Conservation (phyloP, 176 grass and related monocot species). For the Zoysia japonica region DNA sequence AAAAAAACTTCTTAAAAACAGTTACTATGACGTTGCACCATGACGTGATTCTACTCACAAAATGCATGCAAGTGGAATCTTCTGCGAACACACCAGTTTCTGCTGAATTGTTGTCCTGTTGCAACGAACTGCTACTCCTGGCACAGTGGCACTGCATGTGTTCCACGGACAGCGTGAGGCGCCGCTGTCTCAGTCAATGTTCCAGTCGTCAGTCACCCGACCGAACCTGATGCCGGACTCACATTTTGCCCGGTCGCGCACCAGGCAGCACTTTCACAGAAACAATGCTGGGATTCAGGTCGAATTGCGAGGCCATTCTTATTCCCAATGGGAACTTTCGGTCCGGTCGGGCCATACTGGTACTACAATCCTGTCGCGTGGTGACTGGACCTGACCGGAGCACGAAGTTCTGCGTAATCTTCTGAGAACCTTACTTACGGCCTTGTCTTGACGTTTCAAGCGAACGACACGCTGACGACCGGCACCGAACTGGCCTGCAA, state of each 20-base stretch:
- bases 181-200: neutral
- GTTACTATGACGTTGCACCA: no score
- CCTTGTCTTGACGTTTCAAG: neutral
- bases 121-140: neutral
- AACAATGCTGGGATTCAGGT: neutral
- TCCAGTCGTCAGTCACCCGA: neutral
- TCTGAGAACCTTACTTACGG: neutral
- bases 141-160: neutral
- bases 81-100: neutral
- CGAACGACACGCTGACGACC: neutral
- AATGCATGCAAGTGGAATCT: neutral
- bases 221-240: neutral
- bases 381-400: slow-evolving; percentile 6
- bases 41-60: no score
- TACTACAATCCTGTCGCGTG: neutral
- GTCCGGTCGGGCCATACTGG: neutral
- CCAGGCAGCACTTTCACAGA: neutral
- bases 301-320: neutral
- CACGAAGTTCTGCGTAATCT: neutral
- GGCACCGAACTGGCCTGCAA: neutral
- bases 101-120: neutral
- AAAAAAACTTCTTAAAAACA: neutral
- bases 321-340: neutral
- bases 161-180: neutral
- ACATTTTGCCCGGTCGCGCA: neutral